Evolutionary conservation across 1,139 yeast species (phyloP), one percentile per base, ranked within the genome.

Genomic region (Yamadazyma diospyri): DNA sequence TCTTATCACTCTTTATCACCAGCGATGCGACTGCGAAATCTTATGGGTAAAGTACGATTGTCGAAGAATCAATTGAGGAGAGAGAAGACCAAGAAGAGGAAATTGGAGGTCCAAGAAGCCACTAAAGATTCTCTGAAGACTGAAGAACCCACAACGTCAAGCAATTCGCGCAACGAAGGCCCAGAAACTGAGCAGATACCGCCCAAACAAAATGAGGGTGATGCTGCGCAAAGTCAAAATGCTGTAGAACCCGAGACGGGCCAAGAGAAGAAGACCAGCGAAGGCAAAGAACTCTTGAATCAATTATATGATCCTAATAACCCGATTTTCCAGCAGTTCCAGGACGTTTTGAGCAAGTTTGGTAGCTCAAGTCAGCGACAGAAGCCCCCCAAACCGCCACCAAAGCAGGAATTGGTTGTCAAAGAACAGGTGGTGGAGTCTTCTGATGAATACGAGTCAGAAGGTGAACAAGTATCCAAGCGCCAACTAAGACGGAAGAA

Each of bases 11-110:
- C n/a, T n/a, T n/a, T n/a, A n/a, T n/a, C n/a, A n/a, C n/a, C n/a
- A n/a, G n/a, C n/a, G n/a, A n/a, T n/a, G n/a, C n/a, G n/a, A n/a
- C n/a, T n/a, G n/a, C n/a, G n/a, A n/a, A n/a, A n/a, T n/a, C n/a
- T 3, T 15, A 34, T 34, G 37, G 31, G 23, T 23, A 35, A 35
- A 23, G 37, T 34, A 7, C 61, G 77, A 43, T 25, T 36, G 25
- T 59, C 76, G 4, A 78, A 77, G 59, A 78, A 78, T 46, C 88
- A 81, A 57, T 57, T 78, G 30, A 66, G 89, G 37, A 62, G 88
- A 35, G 85, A 78, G 47, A 65, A 66, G 47, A 74, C 70, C 8
- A 80, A 79, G 55, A 68, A 56, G 39, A 61, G 72, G 46, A 78
- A 72, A 48, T 36, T 55, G 6, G 53, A 53, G 16, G 24, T 14